phyloP scores from a whole-genome alignment of 2,329 filamentous ascomycete species.

The Apiospora koreana region DNA sequence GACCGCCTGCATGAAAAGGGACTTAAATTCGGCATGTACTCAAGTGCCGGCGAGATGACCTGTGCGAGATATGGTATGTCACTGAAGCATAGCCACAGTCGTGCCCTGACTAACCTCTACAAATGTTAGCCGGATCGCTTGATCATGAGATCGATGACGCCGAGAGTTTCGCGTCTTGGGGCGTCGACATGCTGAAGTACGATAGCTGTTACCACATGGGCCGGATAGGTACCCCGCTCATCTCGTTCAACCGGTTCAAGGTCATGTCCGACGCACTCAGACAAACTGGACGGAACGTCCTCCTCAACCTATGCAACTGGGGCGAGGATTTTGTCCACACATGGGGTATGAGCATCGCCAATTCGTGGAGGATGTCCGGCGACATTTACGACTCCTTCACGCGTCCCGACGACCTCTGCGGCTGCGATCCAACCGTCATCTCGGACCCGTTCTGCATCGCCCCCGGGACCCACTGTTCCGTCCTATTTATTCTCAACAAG shows the following conservation, averaged over 20 bases:
- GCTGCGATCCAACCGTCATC: constrained; percentile 26
- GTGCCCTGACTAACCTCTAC: neutral
- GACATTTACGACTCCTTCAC: constrained; percentile 37
- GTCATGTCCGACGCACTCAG: constrained; percentile 36
- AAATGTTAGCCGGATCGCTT: constrained; percentile 40
- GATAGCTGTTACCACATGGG: constrained; percentile 46
- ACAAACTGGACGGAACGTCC: constrained; percentile 31
- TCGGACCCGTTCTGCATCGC: constrained; percentile 24
- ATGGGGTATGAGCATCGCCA: constrained; percentile 31
- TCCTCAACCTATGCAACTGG: constrained; percentile 38
- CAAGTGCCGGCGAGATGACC: constrained; percentile 45
- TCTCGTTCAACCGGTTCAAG: constrained; percentile 31
- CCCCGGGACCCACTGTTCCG: constrained; percentile 28
- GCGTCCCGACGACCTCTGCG: constrained; percentile 34
- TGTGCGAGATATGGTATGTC: constrained; percentile 48
- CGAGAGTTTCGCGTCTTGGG: constrained; percentile 52
- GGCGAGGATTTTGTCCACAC: constrained; percentile 27
- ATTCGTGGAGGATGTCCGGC: constrained; percentile 36
- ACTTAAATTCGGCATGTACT: constrained; percentile 41
- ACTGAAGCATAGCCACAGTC: neutral
- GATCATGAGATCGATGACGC: constrained; percentile 56
- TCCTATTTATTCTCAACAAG: constrained; percentile 30
- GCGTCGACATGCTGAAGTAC: constrained; percentile 55
- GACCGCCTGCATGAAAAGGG: constrained; percentile 36
- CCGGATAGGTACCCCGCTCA: constrained; percentile 26